phyloP scores from a whole-genome alignment of 805 yeast species.

The Lipomyces yamanashiensis region DNA sequence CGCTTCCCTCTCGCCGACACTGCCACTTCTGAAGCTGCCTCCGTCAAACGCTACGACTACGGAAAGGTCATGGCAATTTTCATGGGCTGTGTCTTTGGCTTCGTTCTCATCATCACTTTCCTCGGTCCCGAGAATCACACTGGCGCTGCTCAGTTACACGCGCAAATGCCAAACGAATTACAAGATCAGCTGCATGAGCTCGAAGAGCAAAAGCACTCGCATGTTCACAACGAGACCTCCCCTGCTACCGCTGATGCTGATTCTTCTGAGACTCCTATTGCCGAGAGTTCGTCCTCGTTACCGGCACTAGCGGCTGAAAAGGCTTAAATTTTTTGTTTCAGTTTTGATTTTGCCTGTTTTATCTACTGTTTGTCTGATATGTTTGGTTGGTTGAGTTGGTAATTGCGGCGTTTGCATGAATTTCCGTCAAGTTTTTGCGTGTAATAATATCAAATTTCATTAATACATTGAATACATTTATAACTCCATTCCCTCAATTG shows the following conservation, averaged over 20 bases:
- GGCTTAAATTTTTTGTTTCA: too few relatives aligned
- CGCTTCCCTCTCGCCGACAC: conserved; percentile 48
- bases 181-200: background rate
- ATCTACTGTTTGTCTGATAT: too few relatives aligned
- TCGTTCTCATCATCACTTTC: conserved; percentile 53
- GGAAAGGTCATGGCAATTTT: conserved; percentile 74
- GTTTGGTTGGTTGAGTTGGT: too few relatives aligned
- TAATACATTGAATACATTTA: too few relatives aligned
- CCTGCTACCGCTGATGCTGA: background rate
- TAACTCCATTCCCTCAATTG: too few relatives aligned
- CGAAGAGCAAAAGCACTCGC: conserved; percentile 1
- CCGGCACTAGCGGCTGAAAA: too few relatives aligned
- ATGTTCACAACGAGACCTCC: background rate
- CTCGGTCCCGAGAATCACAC: conserved; percentile 54
- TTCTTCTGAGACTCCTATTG: background rate
- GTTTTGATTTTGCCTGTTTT: too few relatives aligned
- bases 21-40: conserved; percentile 19
- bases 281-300: too few relatives aligned
- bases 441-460: too few relatives aligned
- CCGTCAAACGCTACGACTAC: conserved; percentile 53
- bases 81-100: conserved; percentile 67
- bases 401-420: too few relatives aligned
- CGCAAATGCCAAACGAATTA: background rate
- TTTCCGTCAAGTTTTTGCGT: too few relatives aligned
- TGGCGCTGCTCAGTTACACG: conserved; percentile 7